phyloP scores from a whole-genome alignment of 257 asterid species.

The Solanum virginianum region DNA sequence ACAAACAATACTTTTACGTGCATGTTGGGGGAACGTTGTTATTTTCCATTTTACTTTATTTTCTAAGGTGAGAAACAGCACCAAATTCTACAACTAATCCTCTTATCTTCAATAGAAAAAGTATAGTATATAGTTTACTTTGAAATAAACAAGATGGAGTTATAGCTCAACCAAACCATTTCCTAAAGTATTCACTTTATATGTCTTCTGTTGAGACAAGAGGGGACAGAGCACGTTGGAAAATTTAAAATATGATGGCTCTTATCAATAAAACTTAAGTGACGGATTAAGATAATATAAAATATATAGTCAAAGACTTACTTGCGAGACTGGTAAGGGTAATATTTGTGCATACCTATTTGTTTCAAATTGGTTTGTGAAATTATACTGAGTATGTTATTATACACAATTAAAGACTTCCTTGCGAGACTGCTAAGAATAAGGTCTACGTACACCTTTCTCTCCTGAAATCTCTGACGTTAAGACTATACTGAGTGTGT shows the following conservation, averaged over 20 bases:
- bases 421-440: neutral
- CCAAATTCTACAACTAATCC: neutral
- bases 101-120: neutral
- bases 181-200: neutral
- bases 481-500: neutral
- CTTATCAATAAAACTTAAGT: neutral
- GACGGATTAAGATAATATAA: neutral
- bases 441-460: neutral
- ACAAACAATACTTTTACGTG: constrained; percentile 12
- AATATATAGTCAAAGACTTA: neutral
- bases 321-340: neutral
- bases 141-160: neutral
- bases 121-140: neutral
- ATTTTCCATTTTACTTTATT: neutral
- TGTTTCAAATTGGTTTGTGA: neutral
- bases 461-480: neutral
- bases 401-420: neutral
- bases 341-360: neutral
- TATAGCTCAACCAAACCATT: neutral
- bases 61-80: neutral
- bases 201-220: neutral
- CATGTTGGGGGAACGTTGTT: constrained; percentile 22
- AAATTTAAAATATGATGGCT: neutral
- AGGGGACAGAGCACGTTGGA: neutral
- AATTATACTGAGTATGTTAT: neutral